Evolutionary conservation across 257 asterid genomes (phyloP).

Genomic region (Przewalskia tangutica): DNA sequence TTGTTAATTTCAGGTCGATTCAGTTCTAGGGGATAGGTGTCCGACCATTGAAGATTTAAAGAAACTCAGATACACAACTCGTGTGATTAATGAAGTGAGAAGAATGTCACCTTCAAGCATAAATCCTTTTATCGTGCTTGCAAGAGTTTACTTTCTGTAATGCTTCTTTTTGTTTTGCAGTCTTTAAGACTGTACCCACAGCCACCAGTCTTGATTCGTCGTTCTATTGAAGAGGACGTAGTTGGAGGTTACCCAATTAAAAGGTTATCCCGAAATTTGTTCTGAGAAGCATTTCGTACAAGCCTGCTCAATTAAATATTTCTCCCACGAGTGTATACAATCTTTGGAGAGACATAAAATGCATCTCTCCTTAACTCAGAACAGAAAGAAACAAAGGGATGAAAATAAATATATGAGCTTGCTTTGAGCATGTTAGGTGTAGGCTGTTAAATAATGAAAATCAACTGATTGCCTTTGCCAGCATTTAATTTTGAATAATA

Average conservation of each 20-base stretch:
- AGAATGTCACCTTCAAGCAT: conserved; percentile 1
- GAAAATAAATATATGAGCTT: background rate
- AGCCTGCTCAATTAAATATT: background rate
- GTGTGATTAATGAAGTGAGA: conserved; percentile 91
- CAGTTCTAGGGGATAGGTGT: conserved; percentile 83
- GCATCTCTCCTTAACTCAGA: background rate
- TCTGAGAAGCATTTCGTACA: background rate
- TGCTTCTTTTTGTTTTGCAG: conserved; percentile 31
- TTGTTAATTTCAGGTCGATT: conserved; percentile 54
- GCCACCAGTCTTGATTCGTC: conserved; percentile 96
- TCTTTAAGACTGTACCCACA: conserved; percentile 95
- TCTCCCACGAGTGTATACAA: background rate
- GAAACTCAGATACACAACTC: conserved; percentile 83
- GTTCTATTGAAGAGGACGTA: conserved; percentile 67
- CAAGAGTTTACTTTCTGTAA: conserved; percentile 8
- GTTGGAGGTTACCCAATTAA: conserved; percentile 80
- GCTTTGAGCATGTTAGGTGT: background rate
- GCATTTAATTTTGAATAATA: background rate
- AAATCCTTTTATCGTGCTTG: background rate
- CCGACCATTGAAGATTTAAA: conserved; percentile 91
- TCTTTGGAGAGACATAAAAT: background rate
- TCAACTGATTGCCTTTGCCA: background rate
- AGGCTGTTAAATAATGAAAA: background rate
- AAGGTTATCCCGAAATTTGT: conserved; percentile 34
- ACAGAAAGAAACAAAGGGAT: background rate